Conservation (phyloP, 495 filamentous ascomycete genomes). For the Penicilliopsis zonata region DNA sequence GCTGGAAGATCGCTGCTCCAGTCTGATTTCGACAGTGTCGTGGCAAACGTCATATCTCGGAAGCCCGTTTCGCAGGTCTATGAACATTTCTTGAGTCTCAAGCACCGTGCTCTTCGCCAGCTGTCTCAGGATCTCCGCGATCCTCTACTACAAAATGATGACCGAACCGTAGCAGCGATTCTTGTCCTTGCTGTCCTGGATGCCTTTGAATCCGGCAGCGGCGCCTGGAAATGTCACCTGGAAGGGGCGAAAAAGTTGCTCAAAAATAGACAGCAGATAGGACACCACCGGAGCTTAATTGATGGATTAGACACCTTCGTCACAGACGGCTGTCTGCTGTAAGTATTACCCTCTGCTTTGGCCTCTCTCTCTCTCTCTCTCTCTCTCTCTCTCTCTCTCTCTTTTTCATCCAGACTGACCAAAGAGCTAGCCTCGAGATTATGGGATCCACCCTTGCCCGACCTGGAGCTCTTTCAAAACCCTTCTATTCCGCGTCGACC, state of each 20-base stretch:
- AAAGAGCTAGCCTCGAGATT: conserved; percentile 31
- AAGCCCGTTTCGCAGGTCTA: conserved; percentile 20
- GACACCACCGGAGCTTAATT: conserved; percentile 7
- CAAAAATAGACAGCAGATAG: conserved; percentile 12
- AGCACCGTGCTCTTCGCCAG: conserved; percentile 30
- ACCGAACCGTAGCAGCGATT: conserved; percentile 27
- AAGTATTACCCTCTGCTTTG: conserved; percentile 5
- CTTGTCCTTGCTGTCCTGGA: conserved; percentile 32
- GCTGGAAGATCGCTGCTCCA: conserved; percentile 10
- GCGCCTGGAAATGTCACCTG: conserved; percentile 36
- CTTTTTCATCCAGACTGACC: no score
- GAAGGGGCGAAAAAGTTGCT: conserved; percentile 34
- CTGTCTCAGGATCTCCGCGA: conserved; percentile 25
- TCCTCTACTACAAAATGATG: conserved; percentile 25
- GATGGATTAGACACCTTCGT: conserved; percentile 30
- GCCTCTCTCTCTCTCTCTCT: background rate
- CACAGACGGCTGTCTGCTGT: conserved; percentile 32
- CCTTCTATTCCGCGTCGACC: conserved; percentile 30
- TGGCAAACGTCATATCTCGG: conserved; percentile 16
- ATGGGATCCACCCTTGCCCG: conserved; percentile 37
- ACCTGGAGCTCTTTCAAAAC: conserved; percentile 30
- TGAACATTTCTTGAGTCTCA: conserved; percentile 29
- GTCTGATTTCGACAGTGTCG: conserved; percentile 17
- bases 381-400: no score
- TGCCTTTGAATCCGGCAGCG: conserved; percentile 32